A percentile compares a stretch with the other conserved stretches of the same genome.
Evolutionary conservation across 2,329 filamentous ascomycete species (phyloP).

Genomic region (Fusarium longipes): DNA sequence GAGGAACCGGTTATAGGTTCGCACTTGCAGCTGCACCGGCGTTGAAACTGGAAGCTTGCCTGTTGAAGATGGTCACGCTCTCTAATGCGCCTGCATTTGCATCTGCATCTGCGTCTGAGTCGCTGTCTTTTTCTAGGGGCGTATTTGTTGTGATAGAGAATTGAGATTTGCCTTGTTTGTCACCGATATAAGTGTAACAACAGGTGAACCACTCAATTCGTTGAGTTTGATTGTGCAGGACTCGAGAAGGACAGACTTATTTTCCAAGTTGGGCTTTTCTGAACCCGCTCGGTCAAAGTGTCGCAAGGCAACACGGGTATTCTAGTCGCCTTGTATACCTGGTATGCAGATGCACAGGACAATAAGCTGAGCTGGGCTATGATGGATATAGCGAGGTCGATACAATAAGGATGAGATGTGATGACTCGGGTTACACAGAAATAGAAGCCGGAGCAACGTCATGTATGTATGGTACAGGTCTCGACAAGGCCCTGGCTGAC

Average conservation of each 20-base stretch:
- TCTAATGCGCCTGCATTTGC: slow-evolving; percentile 25
- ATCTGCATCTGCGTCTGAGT: slow-evolving; percentile 17
- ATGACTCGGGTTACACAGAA: slow-evolving; percentile 35
- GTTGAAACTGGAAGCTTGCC: slow-evolving; percentile 17
- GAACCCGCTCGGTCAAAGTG: slow-evolving; percentile 22
- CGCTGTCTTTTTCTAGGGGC: slow-evolving; percentile 20
- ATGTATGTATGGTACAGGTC: slow-evolving; percentile 32
- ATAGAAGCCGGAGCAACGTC: slow-evolving; percentile 32
- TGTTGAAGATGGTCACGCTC: slow-evolving; percentile 25
- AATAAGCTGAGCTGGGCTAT: slow-evolving; percentile 21
- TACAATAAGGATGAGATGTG: slow-evolving; percentile 31
- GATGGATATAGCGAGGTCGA: slow-evolving; percentile 16
- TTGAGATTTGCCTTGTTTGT: slow-evolving; percentile 19
- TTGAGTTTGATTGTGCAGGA: neutral
- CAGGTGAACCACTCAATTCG: neutral
- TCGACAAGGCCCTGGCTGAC: slow-evolving; percentile 20
- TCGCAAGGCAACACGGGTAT: slow-evolving; percentile 31
- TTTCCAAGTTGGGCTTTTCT: slow-evolving; percentile 6
- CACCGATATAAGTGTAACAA: slow-evolving; percentile 21
- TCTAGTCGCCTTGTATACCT: slow-evolving; percentile 35
- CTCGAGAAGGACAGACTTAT: slow-evolving; percentile 3
- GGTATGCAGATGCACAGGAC: slow-evolving; percentile 16
- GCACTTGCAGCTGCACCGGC: slow-evolving; percentile 31
- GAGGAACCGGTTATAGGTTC: slow-evolving; percentile 17
- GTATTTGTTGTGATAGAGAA: slow-evolving; percentile 10